Conservation (phyloP, 306 rosid species). For the Corylus americana region DNA sequence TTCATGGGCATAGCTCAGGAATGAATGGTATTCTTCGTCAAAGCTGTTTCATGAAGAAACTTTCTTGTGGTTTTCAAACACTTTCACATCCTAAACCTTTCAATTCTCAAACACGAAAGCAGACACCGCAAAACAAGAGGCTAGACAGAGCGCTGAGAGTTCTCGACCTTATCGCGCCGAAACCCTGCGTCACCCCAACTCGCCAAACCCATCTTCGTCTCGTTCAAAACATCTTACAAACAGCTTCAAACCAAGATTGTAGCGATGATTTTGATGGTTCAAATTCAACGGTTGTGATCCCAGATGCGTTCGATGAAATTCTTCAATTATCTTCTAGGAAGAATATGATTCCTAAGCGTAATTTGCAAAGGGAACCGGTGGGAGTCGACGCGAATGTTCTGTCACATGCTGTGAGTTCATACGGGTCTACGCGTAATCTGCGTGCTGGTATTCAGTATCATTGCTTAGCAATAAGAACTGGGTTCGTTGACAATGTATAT, state of each 20-base stretch:
- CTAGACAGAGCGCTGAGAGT: constrained; percentile 48
- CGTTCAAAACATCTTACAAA: constrained; percentile 47
- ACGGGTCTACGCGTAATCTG: constrained; percentile 52
- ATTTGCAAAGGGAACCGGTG: constrained; percentile 27
- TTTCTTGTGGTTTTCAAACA: constrained; percentile 3
- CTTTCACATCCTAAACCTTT: constrained; percentile 26
- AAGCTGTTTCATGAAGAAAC: constrained; percentile 1
- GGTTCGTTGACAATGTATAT: constrained; percentile 64
- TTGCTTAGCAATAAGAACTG: constrained; percentile 58
- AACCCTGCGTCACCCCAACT: constrained; percentile 24
- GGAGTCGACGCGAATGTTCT: constrained; percentile 47
- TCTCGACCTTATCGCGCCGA: constrained; percentile 48
- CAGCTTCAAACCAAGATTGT: constrained; percentile 22
- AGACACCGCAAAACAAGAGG: constrained; percentile 21
- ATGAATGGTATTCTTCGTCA: constrained; percentile 23
- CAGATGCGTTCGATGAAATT: constrained; percentile 17
- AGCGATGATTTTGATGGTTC: constrained; percentile 7
- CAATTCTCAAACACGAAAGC: constrained; percentile 32
- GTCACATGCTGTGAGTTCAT: constrained; percentile 54
- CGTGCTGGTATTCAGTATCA: constrained; percentile 69
- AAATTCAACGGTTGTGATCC: constrained; percentile 10
- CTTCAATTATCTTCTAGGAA: constrained; percentile 30
- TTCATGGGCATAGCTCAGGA: background rate
- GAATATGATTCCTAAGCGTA: constrained; percentile 17
- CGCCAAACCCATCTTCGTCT: constrained; percentile 64